phyloP scores from a whole-genome alignment of 805 yeast species.

The Yarrowia sp. region DNA sequence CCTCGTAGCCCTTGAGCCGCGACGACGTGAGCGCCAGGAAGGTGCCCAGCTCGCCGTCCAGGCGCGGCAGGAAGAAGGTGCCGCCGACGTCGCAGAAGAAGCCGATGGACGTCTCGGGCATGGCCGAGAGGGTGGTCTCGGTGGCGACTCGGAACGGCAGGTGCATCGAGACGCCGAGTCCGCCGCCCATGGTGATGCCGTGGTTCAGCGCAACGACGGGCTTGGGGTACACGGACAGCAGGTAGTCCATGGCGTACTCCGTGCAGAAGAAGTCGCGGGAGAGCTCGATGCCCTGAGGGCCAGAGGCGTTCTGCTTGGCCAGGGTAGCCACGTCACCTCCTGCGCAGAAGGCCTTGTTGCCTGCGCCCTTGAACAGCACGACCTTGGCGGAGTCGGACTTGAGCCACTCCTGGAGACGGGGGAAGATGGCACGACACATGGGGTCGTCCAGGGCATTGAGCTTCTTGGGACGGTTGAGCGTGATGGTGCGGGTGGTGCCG shows the following conservation, averaged over 20 bases:
- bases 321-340: slow-evolving; percentile 93
- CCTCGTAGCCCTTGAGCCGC: slow-evolving; percentile 71
- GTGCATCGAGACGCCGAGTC: slow-evolving; percentile 88
- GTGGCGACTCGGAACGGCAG: slow-evolving; percentile 92
- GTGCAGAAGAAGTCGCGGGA: slow-evolving; percentile 67
- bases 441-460: slow-evolving; percentile 77
- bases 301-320: slow-evolving; percentile 45
- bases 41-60: slow-evolving; percentile 80
- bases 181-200: slow-evolving; percentile 98
- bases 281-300: slow-evolving; percentile 49
- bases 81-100: slow-evolving; percentile 96
- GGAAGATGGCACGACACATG: slow-evolving; percentile 71
- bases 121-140: slow-evolving; percentile 84
- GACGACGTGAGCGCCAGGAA: slow-evolving; percentile 87
- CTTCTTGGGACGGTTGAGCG: slow-evolving; percentile 76
- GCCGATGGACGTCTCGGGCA: slow-evolving; percentile 98
- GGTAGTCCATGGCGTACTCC: slow-evolving; percentile 79
- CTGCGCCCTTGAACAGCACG: slow-evolving; percentile 63
- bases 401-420: slow-evolving; percentile 73
- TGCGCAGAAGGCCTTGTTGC: slow-evolving; percentile 76
- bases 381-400: slow-evolving; percentile 64
- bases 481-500: slow-evolving; percentile 67
- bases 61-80: slow-evolving; percentile 78
- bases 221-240: slow-evolving; percentile 77
- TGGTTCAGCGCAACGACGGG: slow-evolving; percentile 85